These are phyloP conservation scores for Phlebopus sp. DNA, from an alignment of 1,284 basidiomycete species.

Conservation along the genomic window DNA sequence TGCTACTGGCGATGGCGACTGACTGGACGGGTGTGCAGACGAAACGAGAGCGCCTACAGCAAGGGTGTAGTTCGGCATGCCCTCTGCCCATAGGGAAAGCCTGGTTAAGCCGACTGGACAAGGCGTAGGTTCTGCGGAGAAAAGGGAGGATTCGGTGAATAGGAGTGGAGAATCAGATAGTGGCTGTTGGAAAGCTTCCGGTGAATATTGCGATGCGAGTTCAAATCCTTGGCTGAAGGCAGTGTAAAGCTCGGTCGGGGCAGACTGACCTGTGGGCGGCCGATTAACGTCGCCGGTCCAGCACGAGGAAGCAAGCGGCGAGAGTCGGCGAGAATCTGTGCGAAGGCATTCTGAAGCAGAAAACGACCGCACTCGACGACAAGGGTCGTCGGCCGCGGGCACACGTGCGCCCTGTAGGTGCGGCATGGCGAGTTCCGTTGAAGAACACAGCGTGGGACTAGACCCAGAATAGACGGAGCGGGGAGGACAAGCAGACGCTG, in stretches of 20 bases:
- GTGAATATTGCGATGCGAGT: constrained; percentile 23
- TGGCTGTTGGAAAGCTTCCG: constrained; percentile 29
- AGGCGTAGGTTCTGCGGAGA: constrained; percentile 26
- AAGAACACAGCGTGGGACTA: constrained; percentile 23
- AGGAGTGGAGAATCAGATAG: constrained; percentile 34
- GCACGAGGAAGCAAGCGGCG: constrained; percentile 28
- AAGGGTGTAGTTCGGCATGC: constrained; percentile 59
- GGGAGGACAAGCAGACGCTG: constrained; percentile 26
- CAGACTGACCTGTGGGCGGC: constrained; percentile 26
- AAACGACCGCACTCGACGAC: constrained; percentile 31
- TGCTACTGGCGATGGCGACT: constrained; percentile 28
- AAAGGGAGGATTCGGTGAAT: constrained; percentile 30
- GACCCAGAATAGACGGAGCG: constrained; percentile 25
- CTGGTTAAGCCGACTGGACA: constrained; percentile 17
- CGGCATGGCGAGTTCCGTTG: constrained; percentile 27
- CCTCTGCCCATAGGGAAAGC: constrained; percentile 58
- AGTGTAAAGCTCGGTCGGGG: constrained; percentile 28
- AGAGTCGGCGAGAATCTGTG: constrained; percentile 33
- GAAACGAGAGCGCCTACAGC: constrained; percentile 29
- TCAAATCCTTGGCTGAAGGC: constrained; percentile 22
- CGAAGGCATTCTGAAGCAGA: constrained; percentile 28
- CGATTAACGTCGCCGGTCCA: constrained; percentile 28
- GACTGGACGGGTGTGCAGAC: constrained; percentile 28
- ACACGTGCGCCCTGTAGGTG: constrained; percentile 21
- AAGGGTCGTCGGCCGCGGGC: constrained; percentile 25